Base-by-base conservation (phyloP, 306 rosid genomes). In the Casuarina cunninghamiana region DNA sequence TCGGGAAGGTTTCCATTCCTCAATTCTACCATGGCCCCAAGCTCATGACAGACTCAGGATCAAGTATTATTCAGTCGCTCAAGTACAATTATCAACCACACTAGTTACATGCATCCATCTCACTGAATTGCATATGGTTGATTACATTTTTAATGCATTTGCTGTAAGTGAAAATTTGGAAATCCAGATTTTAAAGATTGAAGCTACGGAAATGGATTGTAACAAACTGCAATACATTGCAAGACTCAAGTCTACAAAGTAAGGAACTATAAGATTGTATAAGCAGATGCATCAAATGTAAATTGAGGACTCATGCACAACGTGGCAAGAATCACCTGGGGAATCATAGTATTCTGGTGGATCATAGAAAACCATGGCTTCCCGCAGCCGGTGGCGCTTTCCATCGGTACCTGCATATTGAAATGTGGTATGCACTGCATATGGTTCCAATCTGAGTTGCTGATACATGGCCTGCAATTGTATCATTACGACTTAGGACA, bases 311-410 rank as follows among this genome's bases (percentile, higher is more conserved):
- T 19, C 38, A 7, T 55, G 72, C 67, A 72, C 73, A 38, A 61
- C 32, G 75, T 58, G 77, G 6, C 35, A 48, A 53, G 38, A 63
- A 75, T 77, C 82, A 94, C 97, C 94, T 49, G 93, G 90, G 71
- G 90, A 85, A 85, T 94, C 93, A 79, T 89, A 94, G 79, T 94
- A 94, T 72, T 85, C 94, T 35, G 97, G 97, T 13, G 97, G 98
- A 79, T 94, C 98, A 76, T 74, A 79, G 87, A 94, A 94, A 73
- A 85, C 87, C 98, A 88, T 94, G 79, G 89, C 97, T 84, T 94
- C 98, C n/a, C 97, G 91, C 60, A 94, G 86, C 73, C 97, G 85
- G 83, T 92, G 98, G 62, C 98, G 97, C 85, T 94, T 94, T 87
- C 98, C 98, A 81, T 86, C 94, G 2, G 98, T 94, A 71, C 97